Conservation (phyloP, 2,329 filamentous ascomycete species). For the Scedosporium minutisporum region DNA sequence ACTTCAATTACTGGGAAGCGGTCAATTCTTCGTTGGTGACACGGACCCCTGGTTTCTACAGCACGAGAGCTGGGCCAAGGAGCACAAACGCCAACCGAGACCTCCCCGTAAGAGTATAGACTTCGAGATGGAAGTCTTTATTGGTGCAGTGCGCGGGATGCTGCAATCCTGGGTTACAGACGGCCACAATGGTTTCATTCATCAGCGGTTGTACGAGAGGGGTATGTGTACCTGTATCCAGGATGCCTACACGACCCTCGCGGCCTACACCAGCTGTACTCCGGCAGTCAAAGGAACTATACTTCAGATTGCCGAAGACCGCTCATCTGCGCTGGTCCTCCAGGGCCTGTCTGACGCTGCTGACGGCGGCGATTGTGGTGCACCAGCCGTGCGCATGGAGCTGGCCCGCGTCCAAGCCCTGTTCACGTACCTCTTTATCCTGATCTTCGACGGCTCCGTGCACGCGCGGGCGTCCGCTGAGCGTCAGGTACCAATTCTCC, state of each 20-base stretch:
- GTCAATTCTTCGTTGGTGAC: too few relatives aligned
- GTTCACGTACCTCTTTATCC: not conserved
- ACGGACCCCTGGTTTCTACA: too few relatives aligned
- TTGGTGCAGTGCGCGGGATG: not conserved
- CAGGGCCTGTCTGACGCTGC: too few relatives aligned
- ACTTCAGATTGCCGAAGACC: too few relatives aligned
- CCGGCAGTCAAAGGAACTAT: not conserved
- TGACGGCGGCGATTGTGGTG: too few relatives aligned
- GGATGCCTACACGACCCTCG: not conserved
- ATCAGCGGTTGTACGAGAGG: conserved; percentile 15
- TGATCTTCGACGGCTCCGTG: not conserved
- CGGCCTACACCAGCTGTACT: not conserved
- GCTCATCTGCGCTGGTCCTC: too few relatives aligned
- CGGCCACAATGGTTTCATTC: not conserved
- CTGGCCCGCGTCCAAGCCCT: too few relatives aligned
- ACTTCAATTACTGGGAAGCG: too few relatives aligned
- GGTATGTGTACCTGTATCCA: not conserved
- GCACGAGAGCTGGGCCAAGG: too few relatives aligned
- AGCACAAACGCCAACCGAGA: too few relatives aligned
- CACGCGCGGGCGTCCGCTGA: not conserved
- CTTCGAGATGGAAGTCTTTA: not conserved
- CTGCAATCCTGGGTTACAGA: not conserved
- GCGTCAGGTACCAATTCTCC: not conserved
- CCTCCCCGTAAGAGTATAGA: too few relatives aligned
- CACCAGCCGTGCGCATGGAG: too few relatives aligned